Evolutionary conservation across 441 rosid species (phyloP), one percentile per base, ranked within the genome.

Genomic region (Codiaeum variegatum): DNA sequence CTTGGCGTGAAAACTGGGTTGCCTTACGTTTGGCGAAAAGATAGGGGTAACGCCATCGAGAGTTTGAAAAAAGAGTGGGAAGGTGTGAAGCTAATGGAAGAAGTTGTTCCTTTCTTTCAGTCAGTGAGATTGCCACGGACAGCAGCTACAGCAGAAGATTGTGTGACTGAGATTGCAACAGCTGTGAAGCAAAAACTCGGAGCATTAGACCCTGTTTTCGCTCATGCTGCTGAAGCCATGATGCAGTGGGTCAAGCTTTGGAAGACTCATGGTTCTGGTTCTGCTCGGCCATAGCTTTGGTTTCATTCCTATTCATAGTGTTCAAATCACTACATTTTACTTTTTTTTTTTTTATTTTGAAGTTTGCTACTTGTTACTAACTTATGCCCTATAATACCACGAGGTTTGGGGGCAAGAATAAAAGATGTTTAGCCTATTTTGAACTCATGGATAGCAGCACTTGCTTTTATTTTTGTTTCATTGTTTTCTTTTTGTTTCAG

Each of bases 11-110:
- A 94, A 73, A 92, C 76, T 0, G 99, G 99, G 28, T 77, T 92
- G 71, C 99, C 99, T 5, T 92, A 94, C 18, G 91, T 94, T 66
- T 91, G 92, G 92, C 90, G 99, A 75, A 84, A 77, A 24, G 99
- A 94, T n/a, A 82, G 97, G 72, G 97, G 97, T 8, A 80, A 84
- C 75, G 92, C 98, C 0, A 80, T 90, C 36, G 93, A 89, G 67
- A 94, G 98, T 76, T 75, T 92, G 87, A 92, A 89, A 79, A 94
- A 94, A 75, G 97, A 94, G 78, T 94, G 99, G 99, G 93, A 92
- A 84, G 98, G 98, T 12, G 85, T 94, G 84, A 94, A 88, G 86
- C 88, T 86, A 76, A 92, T 89, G 97, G 99, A 94, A 87, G 92
- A 88, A 72, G 86, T 92, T 32, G 88, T 92, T 32, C 92, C 96